Evolutionary conservation across 2,329 filamentous ascomycete genomes (phyloP), one percentile per base, ranked within the genome.

Genomic region (Ophiostoma montium): DNA sequence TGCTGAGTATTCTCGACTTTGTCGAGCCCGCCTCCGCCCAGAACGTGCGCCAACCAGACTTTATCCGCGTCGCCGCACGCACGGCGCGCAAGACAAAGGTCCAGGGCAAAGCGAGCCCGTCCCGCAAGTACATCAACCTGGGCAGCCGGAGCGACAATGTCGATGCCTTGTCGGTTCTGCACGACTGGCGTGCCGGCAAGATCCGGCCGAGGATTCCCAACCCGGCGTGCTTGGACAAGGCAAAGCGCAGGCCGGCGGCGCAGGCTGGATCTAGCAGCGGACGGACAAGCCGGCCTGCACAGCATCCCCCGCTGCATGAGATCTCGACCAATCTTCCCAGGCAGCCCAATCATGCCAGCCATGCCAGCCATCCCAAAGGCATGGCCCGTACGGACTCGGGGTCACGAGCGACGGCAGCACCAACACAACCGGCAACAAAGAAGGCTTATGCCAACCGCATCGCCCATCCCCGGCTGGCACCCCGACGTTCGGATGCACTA

Each of bases 51-150:
- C 35, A 76, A 1, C 79, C 79, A 1, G 62, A 60, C 2, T 82
- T 82, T 53, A 62, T 83, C 32, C 76, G 70, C 52, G 70, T 83
- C 57, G 79, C 79, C 46, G 77, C 76, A 39, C 75, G 79, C 15
- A 68, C 74, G 47, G 76, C 70, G 4, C 71, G 64, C 47, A 69
- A 67, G 32, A 57, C 54, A n/a, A 21, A 39, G 23, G 67, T 69
- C 12, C 65, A 71, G 53, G 78, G 78, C 15, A 72, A 74, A 57
- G 67, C 72, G 7, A 79, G 70, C 48, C 76, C 76, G 1, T 63
- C 63, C 0, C 66, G 58, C 39, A 83, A 82, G 57, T 60, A 65
- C n/a, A 78, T 83, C 52, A 69, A 71, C 50, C 64, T 83, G n/a
- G 76, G 74, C 19, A 78, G 69, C 30, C 70, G 76, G n/a, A 65